phyloP scores from a whole-genome alignment of 768 basidiomycete genomes.

The Lentinus tigrinus region DNA sequence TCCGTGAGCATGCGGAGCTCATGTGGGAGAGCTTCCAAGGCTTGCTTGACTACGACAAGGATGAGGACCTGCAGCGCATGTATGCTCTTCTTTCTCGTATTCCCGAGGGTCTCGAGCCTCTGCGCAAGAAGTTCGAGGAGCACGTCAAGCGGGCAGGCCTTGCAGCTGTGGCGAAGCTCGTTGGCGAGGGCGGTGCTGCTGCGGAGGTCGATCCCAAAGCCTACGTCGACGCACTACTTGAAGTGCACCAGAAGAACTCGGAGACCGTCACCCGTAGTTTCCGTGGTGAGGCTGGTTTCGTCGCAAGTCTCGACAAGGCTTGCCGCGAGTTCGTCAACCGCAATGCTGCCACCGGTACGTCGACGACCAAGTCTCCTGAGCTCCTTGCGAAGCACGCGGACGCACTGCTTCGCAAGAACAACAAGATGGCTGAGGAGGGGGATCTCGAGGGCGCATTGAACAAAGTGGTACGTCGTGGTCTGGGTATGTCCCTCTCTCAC shows the following conservation, averaged over 20 bases:
- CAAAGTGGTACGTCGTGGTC: conserved; percentile 59
- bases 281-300: conserved; percentile 90
- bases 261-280: conserved; percentile 88
- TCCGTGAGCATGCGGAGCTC: conserved; percentile 76
- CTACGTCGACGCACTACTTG: conserved; percentile 89
- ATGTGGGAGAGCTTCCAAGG: conserved; percentile 95
- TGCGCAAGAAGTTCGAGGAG: conserved; percentile 90
- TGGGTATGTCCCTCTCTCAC: neutral
- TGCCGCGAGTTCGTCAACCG: conserved; percentile 94
- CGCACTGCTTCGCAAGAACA: conserved; percentile 86
- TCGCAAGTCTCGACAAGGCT: conserved; percentile 90
- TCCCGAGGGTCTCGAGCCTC: conserved; percentile 83
- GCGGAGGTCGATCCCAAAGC: conserved; percentile 79
- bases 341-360: conserved; percentile 86
- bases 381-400: conserved; percentile 91
- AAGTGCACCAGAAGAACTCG: conserved; percentile 89
- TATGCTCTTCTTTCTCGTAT: conserved; percentile 91
- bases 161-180: conserved; percentile 72
- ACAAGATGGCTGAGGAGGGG: conserved; percentile 91
- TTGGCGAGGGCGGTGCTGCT: conserved; percentile 55
- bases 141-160: conserved; percentile 92
- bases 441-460: conserved; percentile 88
- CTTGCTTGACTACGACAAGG: conserved; percentile 89
- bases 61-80: conserved; percentile 94
- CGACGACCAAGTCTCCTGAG: conserved; percentile 85